Percentiles rank a stretch among this genome's conserved stretches.
Evolutionary conservation across 192 early-diverging fungal genomes (phyloP).

Genomic region (Oehlia diaphana): DNA sequence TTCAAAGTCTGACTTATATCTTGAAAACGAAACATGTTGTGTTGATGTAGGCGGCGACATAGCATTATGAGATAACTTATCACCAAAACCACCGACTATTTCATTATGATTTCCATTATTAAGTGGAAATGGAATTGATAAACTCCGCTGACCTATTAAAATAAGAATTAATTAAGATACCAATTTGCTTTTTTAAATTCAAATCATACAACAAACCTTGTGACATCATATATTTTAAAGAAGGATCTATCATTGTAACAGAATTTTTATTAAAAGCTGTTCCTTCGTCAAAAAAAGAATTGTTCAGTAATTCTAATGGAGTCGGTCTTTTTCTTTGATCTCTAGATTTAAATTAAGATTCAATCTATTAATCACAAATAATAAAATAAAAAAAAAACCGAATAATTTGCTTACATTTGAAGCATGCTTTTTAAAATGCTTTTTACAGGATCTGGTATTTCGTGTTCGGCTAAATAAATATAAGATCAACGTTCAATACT

Average conservation of each 20-base stretch:
- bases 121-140: conserved; percentile 26
- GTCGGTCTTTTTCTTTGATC: conserved; percentile 73
- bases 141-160: background rate
- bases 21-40: conserved; percentile 47
- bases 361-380: background rate
- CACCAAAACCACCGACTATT: background rate
- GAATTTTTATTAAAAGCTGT: background rate
- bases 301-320: conserved; percentile 70
- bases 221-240: conserved; percentile 8
- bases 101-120: conserved; percentile 11
- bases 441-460: conserved; percentile 52
- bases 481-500: background rate
- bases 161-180: background rate
- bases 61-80: conserved; percentile 34
- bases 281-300: conserved; percentile 66
- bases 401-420: conserved; percentile 30
- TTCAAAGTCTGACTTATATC: conserved; percentile 76
- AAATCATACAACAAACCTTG: background rate
- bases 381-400: background rate
- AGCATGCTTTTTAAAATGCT: conserved; percentile 61
- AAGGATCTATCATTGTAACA: background rate
- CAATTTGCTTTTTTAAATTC: background rate
- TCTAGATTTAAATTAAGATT: background rate
- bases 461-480: conserved; percentile 34
- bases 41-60: conserved; percentile 32